phyloP scores from a whole-genome alignment of 2,329 filamentous ascomycete genomes.

The Nectriaceae sp. region DNA sequence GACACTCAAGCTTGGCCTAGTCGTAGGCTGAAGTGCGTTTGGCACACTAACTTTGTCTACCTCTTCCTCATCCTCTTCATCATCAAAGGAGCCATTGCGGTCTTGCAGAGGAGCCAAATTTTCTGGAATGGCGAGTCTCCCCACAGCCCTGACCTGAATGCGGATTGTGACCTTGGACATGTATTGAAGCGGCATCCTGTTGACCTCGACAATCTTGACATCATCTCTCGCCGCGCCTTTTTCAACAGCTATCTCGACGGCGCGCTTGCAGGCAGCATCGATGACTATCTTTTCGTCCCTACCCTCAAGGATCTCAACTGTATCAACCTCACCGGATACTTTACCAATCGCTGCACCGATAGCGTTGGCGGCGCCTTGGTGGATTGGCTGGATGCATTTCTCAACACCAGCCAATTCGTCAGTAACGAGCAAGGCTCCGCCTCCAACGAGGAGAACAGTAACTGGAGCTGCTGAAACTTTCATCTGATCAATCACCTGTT shows the following conservation, averaged over 20 bases:
- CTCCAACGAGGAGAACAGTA: constrained; percentile 57
- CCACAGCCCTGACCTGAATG: constrained; percentile 37
- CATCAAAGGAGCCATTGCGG: too few relatives aligned
- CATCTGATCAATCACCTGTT: constrained; percentile 55
- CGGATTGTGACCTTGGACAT: constrained; percentile 37
- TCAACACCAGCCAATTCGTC: constrained; percentile 50
- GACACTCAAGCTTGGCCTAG: constrained; percentile 32
- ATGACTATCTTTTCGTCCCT: constrained; percentile 40
- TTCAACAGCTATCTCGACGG: constrained; percentile 31
- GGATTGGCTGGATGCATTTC: constrained; percentile 51
- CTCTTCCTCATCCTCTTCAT: constrained; percentile 22
- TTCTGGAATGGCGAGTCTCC: constrained; percentile 33
- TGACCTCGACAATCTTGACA: constrained; percentile 47
- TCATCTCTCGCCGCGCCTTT: constrained; percentile 34
- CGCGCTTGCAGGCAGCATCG: constrained; percentile 39
- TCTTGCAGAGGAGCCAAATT: too few relatives aligned
- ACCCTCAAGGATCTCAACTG: constrained; percentile 48
- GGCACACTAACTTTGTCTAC: constrained; percentile 30
- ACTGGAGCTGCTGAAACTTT: constrained; percentile 56
- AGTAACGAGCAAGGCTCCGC: constrained; percentile 55
- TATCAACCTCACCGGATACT: constrained; percentile 53
- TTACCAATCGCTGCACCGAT: constrained; percentile 62
- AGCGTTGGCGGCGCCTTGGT: constrained; percentile 59
- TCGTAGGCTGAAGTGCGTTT: constrained; percentile 31
- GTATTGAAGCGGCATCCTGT: constrained; percentile 43